Base-by-base conservation (phyloP, 345 rosid species). In the Bretschneidera sinensis region DNA sequence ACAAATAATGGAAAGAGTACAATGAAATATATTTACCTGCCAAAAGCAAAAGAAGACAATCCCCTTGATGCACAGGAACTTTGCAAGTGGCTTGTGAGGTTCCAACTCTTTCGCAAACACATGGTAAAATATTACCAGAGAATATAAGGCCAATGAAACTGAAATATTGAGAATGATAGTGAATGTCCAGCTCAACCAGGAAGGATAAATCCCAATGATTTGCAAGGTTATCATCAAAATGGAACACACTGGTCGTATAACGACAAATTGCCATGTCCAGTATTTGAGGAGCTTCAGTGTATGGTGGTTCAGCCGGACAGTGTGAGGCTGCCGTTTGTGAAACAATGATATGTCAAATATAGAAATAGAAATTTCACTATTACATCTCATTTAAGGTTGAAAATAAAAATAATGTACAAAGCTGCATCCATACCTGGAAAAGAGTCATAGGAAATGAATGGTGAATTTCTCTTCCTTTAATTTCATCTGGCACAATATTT, bases 221-320 rank as follows among this genome's bases (percentile, higher is more conserved):
- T 88, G 97, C 17, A 88, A 75, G 0, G 70, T 70, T 62, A 94
- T 83, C 97, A 90, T 94, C 86, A 90, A 70, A 64, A 85, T 31
- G 17, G 97, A 94, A 67, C 88, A 90, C 65, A 85, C 63, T 0
- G 99, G 99, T 34, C 97, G 85, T 58, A 94, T 81, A 60, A 83
- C 60, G 2, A 90, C 97, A 64, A 90, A 94, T 55, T 94, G 99
- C 99, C 97, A 94, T 52, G 99, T 94, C 97, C 99, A 94, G 48
- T 83, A 70, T 70, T 90, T 94, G 59, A 94, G 80, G 54, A 81
- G 97, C 76, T 60, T 88, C 17, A 94, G 68, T 24, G 83, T 86
- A 6, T 16, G 86, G 49, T 80, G 96, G 77, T 94, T 79, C 67
- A 94, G 68, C 65, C 76, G 83, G 39, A 82, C 87, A 34, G 87